Conservation (phyloP, 2,329 filamentous ascomycete species). For the Aspergillus candidus region DNA sequence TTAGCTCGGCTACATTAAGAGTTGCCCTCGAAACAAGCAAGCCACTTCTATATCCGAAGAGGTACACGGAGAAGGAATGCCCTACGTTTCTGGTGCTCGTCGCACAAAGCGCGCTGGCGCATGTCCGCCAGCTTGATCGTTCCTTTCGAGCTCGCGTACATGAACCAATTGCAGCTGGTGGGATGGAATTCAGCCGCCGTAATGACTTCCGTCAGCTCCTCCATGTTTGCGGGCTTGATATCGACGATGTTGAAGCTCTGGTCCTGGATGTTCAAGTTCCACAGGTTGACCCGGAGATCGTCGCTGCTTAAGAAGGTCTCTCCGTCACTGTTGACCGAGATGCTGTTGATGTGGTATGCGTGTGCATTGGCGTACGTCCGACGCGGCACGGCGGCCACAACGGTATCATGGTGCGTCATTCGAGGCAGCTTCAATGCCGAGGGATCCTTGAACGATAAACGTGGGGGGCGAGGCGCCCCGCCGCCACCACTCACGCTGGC, state of each 20-base stretch:
- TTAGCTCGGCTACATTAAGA: conserved; percentile 11
- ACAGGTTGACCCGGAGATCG: conserved; percentile 93
- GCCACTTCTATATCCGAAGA: background rate
- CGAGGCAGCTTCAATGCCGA: conserved; percentile 87
- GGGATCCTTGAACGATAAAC: conserved; percentile 69
- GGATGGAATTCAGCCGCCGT: conserved; percentile 98
- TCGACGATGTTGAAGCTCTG: conserved; percentile 99
- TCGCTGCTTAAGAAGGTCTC: conserved; percentile 99
- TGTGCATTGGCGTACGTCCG: conserved; percentile 97
- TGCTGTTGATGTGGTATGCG: conserved; percentile 99
- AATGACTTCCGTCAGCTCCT: conserved; percentile 97
- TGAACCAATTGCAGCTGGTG: conserved; percentile 98
- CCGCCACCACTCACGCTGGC: conserved; percentile 65
- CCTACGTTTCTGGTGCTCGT: conserved; percentile 87
- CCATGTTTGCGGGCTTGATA: conserved; percentile 99
- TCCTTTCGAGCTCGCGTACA: conserved; percentile 98
- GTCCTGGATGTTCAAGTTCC: conserved; percentile 98
- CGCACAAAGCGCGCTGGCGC: conserved; percentile 92
- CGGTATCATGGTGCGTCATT: conserved; percentile 95
- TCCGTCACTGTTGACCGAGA: conserved; percentile 99
- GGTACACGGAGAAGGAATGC: conserved; percentile 29
- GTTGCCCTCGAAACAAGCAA: background rate
- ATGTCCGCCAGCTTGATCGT: conserved; percentile 99
- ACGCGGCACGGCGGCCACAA: conserved; percentile 90
- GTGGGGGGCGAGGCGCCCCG: conserved; percentile 66